Percentiles rank a stretch among this genome's conserved stretches.
Evolutionary conservation across 2,329 filamentous ascomycete genomes (phyloP).

Genomic region (Aspergillus quadrilineatus): DNA sequence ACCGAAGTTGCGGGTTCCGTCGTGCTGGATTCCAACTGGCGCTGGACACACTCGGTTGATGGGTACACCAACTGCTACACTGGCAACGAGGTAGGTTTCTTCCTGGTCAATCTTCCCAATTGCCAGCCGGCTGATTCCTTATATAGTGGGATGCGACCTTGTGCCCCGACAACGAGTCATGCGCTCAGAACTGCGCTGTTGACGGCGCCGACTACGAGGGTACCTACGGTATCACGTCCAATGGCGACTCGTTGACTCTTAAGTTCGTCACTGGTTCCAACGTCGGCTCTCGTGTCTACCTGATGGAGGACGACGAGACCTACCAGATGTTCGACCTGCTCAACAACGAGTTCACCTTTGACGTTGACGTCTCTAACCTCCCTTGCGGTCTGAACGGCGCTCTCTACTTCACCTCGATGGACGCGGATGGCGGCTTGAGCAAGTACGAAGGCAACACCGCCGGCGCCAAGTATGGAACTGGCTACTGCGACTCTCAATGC

Average conservation of each 20-base stretch:
- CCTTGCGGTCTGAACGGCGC: slow-evolving; percentile 71
- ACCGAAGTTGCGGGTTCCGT: slow-evolving; percentile 53
- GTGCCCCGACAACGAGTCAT: slow-evolving; percentile 51
- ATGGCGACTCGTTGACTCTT: slow-evolving; percentile 50
- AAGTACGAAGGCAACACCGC: slow-evolving; percentile 54
- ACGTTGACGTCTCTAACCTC: slow-evolving; percentile 67
- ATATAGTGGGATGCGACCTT: slow-evolving; percentile 45
- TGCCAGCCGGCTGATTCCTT: neutral
- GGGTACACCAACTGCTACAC: slow-evolving; percentile 58
- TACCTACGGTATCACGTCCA: slow-evolving; percentile 54
- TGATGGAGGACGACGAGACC: slow-evolving; percentile 57
- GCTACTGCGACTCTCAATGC: slow-evolving; percentile 64
- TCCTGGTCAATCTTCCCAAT: neutral
- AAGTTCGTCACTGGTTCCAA: slow-evolving; percentile 48
- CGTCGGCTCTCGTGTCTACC: slow-evolving; percentile 58
- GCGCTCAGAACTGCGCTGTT: slow-evolving; percentile 57
- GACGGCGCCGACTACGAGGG: slow-evolving; percentile 56
- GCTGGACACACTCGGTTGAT: slow-evolving; percentile 53
- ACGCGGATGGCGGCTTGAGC: slow-evolving; percentile 57
- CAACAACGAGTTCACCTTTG: slow-evolving; percentile 69
- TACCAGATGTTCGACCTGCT: slow-evolving; percentile 66
- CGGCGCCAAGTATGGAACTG: slow-evolving; percentile 60
- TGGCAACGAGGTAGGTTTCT: slow-evolving; percentile 43
- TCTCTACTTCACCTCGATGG: slow-evolving; percentile 63
- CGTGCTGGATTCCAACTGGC: slow-evolving; percentile 59